Base-by-base conservation (phyloP, 352 stramenopile genomes). In the Phytopythium chamaehyphon region DNA sequence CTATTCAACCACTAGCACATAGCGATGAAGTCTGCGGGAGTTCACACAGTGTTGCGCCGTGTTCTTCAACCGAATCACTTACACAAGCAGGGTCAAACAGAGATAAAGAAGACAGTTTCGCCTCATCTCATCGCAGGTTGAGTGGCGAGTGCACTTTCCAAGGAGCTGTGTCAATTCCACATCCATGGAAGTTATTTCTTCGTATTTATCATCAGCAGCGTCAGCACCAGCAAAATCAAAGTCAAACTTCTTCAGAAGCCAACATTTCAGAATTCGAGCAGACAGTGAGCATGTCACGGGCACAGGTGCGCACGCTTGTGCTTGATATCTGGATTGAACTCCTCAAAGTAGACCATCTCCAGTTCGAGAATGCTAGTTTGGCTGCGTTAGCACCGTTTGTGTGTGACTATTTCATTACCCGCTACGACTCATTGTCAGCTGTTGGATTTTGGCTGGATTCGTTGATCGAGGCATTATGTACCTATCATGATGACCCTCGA, bases 291-390 rank as follows among this genome's bases (percentile, higher is more conserved):
- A n/a, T 53, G 47, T 36, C 31, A 10, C 23, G 47, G 15, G 59
- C 59, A 2, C 66, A 80, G 33, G 14, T 69, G 12, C 78, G 78
- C 52, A 74, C 71, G 15, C 51, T 88, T 16, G 63, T 89, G 2
- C 57, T 91, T 5, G 81, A 91, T 47, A 69, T 91, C 6, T 84
- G 77, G 56, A 66, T 89, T 51, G 81, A 91, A 56, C 88, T 88
- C 40, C 59, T 89, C 54, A 91, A 91, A 42, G 51, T 62, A 0
- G 81, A 91, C 36, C 61, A 80, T 21, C 47, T 84, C 19, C 76
- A 88, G 40, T 35, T 80, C 0, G 78, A 91, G 42, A 83, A 71
- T 8, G 51, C 54, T 0, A 74, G 66, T 37, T 62, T 88, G 3
- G 78, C 55, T 48, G 73, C 69, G 8, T 59, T 91, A 15, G 69